These are phyloP conservation scores for Fusarium newnesense DNA, from an alignment of 2,329 filamentous ascomycete species.

Conservation along the genomic window DNA sequence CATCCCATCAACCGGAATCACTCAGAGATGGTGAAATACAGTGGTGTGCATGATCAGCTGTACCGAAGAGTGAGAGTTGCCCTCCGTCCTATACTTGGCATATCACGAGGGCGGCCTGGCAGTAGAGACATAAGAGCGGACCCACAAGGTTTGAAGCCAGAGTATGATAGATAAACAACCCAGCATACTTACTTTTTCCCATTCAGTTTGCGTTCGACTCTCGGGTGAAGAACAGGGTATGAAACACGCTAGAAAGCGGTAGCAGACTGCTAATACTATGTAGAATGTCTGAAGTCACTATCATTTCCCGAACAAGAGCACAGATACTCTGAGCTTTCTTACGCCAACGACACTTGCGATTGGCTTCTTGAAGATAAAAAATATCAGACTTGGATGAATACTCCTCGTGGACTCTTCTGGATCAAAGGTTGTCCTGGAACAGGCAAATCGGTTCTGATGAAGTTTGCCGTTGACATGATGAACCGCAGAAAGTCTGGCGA, in stretches of 20 bases:
- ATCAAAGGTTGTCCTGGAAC: not conserved
- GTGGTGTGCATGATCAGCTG: not conserved
- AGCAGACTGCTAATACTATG: rapidly evolving
- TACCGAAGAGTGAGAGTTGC: not conserved
- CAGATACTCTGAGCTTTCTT: not conserved
- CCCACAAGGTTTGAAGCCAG: not conserved
- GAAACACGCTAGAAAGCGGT: rapidly evolving
- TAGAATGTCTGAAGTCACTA: not conserved
- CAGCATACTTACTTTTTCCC: not conserved
- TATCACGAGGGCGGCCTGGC: rapidly evolving
- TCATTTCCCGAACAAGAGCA: not conserved
- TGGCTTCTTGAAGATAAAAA: not conserved
- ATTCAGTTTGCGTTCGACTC: not conserved
- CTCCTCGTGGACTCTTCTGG: not conserved
- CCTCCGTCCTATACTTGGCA: not conserved
- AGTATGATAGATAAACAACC: rapidly evolving
- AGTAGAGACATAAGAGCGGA: rapidly evolving
- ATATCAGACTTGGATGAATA: not conserved
- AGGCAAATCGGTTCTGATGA: not conserved
- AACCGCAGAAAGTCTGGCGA: not conserved
- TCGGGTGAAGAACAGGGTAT: not conserved
- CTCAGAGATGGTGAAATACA: slow-evolving; percentile 2
- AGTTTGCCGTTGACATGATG: not conserved
- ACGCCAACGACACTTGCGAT: not conserved
- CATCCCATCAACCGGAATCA: not conserved